Evolutionary conservation across 2,329 filamentous ascomycete species (phyloP).

Genomic region (Aspergillus tanneri): DNA sequence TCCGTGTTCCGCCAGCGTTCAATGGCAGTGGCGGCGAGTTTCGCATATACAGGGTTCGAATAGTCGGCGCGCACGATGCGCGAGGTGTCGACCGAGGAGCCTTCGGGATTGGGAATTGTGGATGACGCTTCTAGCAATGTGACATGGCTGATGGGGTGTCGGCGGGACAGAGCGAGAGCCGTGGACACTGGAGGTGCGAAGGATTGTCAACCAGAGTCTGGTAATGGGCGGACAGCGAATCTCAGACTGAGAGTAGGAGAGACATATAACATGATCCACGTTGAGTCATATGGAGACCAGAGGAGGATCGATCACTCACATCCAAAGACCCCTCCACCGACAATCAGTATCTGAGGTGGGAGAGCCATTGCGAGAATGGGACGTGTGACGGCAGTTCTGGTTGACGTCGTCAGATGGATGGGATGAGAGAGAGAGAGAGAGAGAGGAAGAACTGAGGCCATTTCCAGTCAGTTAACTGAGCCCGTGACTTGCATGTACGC

Average conservation of each 20-base stretch:
- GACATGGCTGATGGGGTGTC: conserved; percentile 53
- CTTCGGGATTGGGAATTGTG: conserved; percentile 58
- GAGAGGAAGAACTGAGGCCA: background rate
- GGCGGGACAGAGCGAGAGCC: conserved; percentile 67
- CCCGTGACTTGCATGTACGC: background rate
- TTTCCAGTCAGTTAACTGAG: no score
- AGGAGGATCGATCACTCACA: conserved; percentile 31
- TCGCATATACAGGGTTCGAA: conserved; percentile 71
- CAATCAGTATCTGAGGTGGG: conserved; percentile 41
- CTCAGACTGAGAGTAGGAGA: no score
- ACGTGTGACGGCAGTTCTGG: no score
- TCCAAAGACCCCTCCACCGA: conserved; percentile 46
- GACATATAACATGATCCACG: no score
- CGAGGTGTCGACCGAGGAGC: conserved; percentile 59
- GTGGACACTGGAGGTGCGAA: conserved; percentile 51
- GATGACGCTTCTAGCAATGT: conserved; percentile 59
- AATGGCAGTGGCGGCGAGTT: conserved; percentile 70
- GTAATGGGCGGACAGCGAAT: background rate
- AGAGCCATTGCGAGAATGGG: conserved; percentile 30
- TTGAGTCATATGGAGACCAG: no score
- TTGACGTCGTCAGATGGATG: no score
- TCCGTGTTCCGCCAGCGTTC: conserved; percentile 59
- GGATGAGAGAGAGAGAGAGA: background rate
- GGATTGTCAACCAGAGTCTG: background rate
- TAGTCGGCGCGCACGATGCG: conserved; percentile 75